These are phyloP conservation scores for Trichoderma cornu-damae DNA, from an alignment of 2,329 filamentous ascomycete species.

Conservation along the genomic window DNA sequence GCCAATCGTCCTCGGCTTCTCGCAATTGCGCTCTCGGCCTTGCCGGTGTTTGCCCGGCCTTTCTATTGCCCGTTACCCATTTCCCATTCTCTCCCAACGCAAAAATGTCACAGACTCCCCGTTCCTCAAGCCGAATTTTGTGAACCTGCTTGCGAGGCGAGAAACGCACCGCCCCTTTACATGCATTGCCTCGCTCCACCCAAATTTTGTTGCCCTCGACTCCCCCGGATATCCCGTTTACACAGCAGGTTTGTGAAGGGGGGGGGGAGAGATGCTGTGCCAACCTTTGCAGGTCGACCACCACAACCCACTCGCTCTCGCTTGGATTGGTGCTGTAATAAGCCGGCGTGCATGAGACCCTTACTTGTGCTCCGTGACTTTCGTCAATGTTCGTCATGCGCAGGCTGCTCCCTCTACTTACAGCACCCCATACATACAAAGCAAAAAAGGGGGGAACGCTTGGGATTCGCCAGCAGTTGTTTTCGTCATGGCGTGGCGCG, in stretches of 20 bases:
- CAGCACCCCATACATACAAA: slow-evolving; percentile 4
- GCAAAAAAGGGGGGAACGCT: slow-evolving; percentile 7
- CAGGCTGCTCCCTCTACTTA: background rate
- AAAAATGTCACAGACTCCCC: background rate
- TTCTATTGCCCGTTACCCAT: background rate
- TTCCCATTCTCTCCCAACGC: background rate
- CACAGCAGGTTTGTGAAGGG: background rate
- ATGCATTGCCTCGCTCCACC: slow-evolving; percentile 8
- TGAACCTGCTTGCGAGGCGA: too few relatives aligned
- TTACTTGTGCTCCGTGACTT: too few relatives aligned
- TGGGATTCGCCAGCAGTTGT: slow-evolving; percentile 7
- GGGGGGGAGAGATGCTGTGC: background rate
- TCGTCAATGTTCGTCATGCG: background rate
- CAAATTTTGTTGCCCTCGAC: background rate
- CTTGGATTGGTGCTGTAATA: slow-evolving; percentile 1
- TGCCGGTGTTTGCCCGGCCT: slow-evolving; percentile 6
- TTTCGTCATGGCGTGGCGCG: slow-evolving; percentile 9
- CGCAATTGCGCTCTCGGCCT: background rate
- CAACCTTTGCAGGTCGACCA: too few relatives aligned
- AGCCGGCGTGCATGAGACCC: slow-evolving; percentile 6
- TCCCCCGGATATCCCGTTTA: slow-evolving; percentile 7
- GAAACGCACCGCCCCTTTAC: slow-evolving; percentile 2
- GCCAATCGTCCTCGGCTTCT: background rate
- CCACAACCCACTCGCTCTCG: too few relatives aligned
- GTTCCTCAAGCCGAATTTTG: background rate